Base-by-base conservation (phyloP, 345 rosid species). In the Nasturtium officinale region DNA sequence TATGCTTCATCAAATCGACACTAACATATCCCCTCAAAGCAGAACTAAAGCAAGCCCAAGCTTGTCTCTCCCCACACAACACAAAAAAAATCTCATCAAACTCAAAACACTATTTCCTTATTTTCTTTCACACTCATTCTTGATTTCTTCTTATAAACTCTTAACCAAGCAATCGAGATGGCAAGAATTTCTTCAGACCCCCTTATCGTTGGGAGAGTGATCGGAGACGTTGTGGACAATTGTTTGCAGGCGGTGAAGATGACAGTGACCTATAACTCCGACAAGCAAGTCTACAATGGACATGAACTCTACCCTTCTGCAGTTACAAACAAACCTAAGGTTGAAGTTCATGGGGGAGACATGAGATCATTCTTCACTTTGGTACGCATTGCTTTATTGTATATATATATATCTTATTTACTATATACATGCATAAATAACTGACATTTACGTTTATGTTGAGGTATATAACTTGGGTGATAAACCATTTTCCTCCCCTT, bases 321-420 rank as follows among this genome's bases (percentile, higher is more conserved):
- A 0, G 87, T 94, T 7, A 83, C 86, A 69, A 45, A 57, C 21
- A 94, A 85, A 77, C 98, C 98, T 50, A 88, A 85, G 75, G 98
- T 91, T 80, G 92, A 87, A 50, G 97, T 94, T 25, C 88, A 81
- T 65, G 97, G 95, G 0, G 92, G 88, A 59, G 98, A 94, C 51
- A 75, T 94, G 91, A 87, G 97, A 75, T 87, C 96, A 28, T 91
- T 94, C 73, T 94, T 89, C 85, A 94, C 98, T n/a, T 89, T 94
- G 96, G 98, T 94, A 86, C 61, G 37, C 51, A 18, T 5, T 16
- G 7, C 16, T 33, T 38, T 26, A 45, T 9, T 32, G 21, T 57
- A 43, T 30, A 40, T 2, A 7, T 48, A 2, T 1, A 61, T 9
- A 30, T 29, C 20, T 23, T 65, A 30, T 11, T 12, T 46, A 18